These are phyloP conservation scores for Botrytis sinoallii DNA, from an alignment of 2,329 filamentous ascomycete species.

Conservation along the genomic window DNA sequence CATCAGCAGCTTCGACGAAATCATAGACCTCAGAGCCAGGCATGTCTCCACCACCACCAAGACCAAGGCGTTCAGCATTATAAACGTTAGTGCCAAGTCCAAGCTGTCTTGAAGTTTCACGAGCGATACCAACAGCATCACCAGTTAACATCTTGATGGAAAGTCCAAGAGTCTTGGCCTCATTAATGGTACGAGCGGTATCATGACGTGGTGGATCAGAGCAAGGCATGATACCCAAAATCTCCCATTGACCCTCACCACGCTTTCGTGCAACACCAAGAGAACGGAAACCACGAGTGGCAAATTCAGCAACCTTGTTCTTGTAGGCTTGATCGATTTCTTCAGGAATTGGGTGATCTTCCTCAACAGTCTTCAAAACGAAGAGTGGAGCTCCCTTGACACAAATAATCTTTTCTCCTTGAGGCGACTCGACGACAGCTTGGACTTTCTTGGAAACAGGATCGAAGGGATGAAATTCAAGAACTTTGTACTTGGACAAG, in stretches of 20 bases:
- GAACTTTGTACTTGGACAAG: conserved; percentile 78
- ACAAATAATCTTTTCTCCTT: conserved; percentile 81
- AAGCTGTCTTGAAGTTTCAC: conserved; percentile 86
- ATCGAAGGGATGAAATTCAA: conserved; percentile 86
- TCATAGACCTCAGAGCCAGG: conserved; percentile 91
- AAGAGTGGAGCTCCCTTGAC: conserved; percentile 89
- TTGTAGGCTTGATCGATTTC: conserved; percentile 81
- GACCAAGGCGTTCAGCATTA: conserved; percentile 87
- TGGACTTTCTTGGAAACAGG: conserved; percentile 92
- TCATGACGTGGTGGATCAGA: conserved; percentile 88
- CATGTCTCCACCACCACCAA: conserved; percentile 88
- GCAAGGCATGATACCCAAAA: conserved; percentile 93
- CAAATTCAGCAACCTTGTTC: conserved; percentile 89
- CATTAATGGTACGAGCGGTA: conserved; percentile 84
- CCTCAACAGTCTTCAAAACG: conserved; percentile 82
- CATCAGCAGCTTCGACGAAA: conserved; percentile 92
- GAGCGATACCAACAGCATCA: conserved; percentile 89
- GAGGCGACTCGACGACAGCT: conserved; percentile 76
- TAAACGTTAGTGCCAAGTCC: conserved; percentile 92
- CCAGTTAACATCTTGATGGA: conserved; percentile 96
- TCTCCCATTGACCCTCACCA: conserved; percentile 78
- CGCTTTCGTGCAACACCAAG: conserved; percentile 91
- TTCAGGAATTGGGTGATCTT: conserved; percentile 76
- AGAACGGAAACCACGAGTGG: conserved; percentile 88
- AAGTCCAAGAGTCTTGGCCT: conserved; percentile 82